A percentile compares a stretch with the other conserved stretches of the same genome.
Conservation (phyloP, 345 rosid genomes). For the Brassica rapa region DNA sequence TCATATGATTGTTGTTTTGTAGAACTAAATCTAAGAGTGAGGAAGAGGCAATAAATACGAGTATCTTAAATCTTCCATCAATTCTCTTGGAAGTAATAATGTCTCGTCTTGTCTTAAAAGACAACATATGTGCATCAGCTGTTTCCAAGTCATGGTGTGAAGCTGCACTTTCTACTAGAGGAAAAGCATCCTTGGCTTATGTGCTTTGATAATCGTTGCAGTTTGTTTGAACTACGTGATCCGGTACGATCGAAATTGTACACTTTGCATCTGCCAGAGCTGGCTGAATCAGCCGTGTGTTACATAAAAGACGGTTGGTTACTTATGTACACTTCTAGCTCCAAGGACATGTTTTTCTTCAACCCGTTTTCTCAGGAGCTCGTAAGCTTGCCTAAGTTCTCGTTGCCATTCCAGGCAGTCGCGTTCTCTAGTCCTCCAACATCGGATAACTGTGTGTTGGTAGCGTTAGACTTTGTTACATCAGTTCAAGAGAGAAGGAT, state of each 20-base stretch:
- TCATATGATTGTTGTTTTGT: not conserved
- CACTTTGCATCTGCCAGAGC: not conserved
- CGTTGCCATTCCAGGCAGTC: not conserved
- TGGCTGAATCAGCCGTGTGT: not conserved
- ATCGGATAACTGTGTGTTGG: not conserved
- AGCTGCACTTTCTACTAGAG: not conserved
- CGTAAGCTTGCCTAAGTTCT: not conserved
- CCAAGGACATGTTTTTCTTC: not conserved
- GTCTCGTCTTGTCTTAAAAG: not conserved
- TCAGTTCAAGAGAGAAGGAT: not conserved
- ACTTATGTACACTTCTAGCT: not conserved
- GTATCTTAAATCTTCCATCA: not conserved
- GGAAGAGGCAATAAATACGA: not conserved
- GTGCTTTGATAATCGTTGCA: not conserved
- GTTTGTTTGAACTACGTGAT: not conserved
- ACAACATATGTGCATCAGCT: not conserved
- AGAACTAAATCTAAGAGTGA: not conserved
- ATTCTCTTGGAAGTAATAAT: not conserved
- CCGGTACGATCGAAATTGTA: not conserved
- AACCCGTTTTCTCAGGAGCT: not conserved
- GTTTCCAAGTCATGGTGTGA: not conserved
- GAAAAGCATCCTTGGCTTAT: not conserved
- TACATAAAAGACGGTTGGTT: slow-evolving; percentile 4
- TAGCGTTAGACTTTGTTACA: not conserved
- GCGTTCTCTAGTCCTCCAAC: not conserved